phyloP scores from a whole-genome alignment of 1,284 basidiomycete genomes.

The Vanrija humicola region DNA sequence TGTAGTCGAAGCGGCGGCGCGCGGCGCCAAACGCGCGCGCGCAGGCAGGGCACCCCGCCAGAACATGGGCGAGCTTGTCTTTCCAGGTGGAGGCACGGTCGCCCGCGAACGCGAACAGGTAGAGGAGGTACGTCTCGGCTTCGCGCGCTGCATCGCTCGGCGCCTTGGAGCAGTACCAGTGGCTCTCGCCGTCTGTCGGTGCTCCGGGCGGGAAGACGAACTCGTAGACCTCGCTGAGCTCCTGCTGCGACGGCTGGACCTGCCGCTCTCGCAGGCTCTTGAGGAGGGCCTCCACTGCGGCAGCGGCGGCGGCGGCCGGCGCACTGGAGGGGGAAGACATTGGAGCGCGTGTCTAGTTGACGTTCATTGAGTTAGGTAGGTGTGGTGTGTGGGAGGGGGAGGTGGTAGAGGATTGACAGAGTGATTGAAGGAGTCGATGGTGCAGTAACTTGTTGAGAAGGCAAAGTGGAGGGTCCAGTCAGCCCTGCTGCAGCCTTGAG shows the following conservation, averaged over 20 bases:
- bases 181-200: slow-evolving; percentile 7
- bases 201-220: slow-evolving; percentile 5
- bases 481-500: too few species aligned
- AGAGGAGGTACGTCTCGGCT: slow-evolving; percentile 70
- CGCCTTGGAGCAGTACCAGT: slow-evolving; percentile 42
- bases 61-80: slow-evolving; percentile 55
- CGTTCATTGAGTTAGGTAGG: not conserved
- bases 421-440: too few species aligned
- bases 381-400: not conserved
- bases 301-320: too few species aligned
- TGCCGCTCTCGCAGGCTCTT: too few species aligned
- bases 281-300: too few species aligned
- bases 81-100: slow-evolving; percentile 57
- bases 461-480: too few species aligned
- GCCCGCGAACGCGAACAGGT: slow-evolving; percentile 68
- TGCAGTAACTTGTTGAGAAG: too few species aligned
- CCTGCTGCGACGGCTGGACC: not conserved
- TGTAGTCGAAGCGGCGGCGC: slow-evolving; percentile 60
- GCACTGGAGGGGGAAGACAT: too few species aligned
- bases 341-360: not conserved
- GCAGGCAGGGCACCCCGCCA: slow-evolving; percentile 64
- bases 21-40: slow-evolving; percentile 61
- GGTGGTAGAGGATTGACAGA: not conserved
- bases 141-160: slow-evolving; percentile 21
- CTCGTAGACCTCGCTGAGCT: not conserved